Evolutionary conservation across 164 flowering plant species (phyloP).

Genomic region (Vitis amurensis): DNA sequence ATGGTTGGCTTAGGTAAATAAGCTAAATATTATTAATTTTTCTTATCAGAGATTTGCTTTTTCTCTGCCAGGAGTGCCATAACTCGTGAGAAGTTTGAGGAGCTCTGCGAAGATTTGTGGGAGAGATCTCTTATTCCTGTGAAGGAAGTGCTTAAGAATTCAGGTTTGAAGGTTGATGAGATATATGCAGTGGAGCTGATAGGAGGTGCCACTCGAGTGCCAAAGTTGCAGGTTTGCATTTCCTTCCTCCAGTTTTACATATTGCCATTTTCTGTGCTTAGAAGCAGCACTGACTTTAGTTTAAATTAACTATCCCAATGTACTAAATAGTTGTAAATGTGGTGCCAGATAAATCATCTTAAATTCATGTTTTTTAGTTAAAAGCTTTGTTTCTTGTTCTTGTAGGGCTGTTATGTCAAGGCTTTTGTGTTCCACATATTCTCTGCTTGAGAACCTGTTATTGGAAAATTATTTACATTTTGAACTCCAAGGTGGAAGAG

Average conservation of each 20-base stretch:
- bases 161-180: conserved; percentile 68
- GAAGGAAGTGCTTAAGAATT: conserved; percentile 70
- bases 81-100: conserved; percentile 94
- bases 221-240: conserved; percentile 84
- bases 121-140: conserved; percentile 81
- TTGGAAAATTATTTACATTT: not conserved
- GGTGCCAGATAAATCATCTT: too few relatives aligned
- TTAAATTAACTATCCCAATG: too few relatives aligned
- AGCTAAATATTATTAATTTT: not conserved
- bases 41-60: conserved; percentile 5
- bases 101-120: conserved; percentile 92
- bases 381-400: too few relatives aligned
- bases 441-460: not conserved
- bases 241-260: not conserved
- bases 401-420: too few relatives aligned
- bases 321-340: too few relatives aligned
- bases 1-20: not conserved
- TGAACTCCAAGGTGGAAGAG: not conserved
- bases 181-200: conserved; percentile 91
- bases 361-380: too few relatives aligned
- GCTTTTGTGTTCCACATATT: too few relatives aligned
- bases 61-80: conserved; percentile 70
- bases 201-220: conserved; percentile 97
- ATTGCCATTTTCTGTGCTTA: not conserved
- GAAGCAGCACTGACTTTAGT: not conserved